Evolutionary conservation across 305 asterid genomes (phyloP).

Genomic region (Lippia alba): DNA sequence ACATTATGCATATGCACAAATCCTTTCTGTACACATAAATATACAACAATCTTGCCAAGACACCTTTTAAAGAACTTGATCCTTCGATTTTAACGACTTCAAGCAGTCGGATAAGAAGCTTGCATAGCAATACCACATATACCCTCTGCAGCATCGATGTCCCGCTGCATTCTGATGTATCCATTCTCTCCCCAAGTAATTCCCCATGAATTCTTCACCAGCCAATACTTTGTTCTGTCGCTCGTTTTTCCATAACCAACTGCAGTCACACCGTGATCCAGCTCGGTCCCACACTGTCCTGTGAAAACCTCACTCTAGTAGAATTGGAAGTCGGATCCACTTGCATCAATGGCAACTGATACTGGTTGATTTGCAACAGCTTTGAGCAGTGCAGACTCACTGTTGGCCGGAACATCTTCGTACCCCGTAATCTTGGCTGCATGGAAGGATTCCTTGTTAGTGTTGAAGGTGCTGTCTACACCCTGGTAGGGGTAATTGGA

Average conservation of each 20-base stretch:
- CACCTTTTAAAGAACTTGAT: background rate
- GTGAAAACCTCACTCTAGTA: constrained; percentile 46
- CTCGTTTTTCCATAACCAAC: constrained; percentile 43
- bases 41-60: too few relatives aligned
- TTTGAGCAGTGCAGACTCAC: constrained; percentile 47
- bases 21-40: too few relatives aligned
- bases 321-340: constrained; percentile 45
- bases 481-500: constrained; percentile 50
- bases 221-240: constrained; percentile 49
- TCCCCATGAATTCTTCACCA: constrained; percentile 60
- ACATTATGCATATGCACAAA: background rate
- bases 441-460: constrained; percentile 34
- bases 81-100: background rate
- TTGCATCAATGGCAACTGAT: constrained; percentile 47
- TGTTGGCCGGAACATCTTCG: constrained; percentile 44
- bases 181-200: constrained; percentile 51
- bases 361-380: constrained; percentile 51
- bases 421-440: constrained; percentile 51
- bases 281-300: constrained; percentile 41
- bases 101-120: constrained; percentile 50
- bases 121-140: constrained; percentile 51
- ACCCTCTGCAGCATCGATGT: constrained; percentile 37
- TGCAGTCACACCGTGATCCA: constrained; percentile 50
- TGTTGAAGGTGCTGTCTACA: constrained; percentile 43
- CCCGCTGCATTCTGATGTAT: constrained; percentile 50